Conservation (phyloP, 495 filamentous ascomycete genomes). For the Barbatosphaeria neglecta region DNA sequence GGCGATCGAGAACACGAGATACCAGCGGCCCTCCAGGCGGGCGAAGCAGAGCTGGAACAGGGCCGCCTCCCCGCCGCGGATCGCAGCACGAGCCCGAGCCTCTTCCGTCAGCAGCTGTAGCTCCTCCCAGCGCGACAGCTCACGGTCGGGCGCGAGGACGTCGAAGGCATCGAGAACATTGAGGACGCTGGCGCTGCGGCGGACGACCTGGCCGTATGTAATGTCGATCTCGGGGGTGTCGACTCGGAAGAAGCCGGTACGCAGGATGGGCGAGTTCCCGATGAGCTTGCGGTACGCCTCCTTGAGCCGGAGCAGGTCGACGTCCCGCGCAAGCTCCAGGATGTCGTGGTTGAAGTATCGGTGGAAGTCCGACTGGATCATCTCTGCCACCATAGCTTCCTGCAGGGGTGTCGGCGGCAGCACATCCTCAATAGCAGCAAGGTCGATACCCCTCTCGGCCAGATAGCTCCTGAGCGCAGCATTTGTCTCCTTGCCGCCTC, state of each 20-base stretch:
- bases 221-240: slow-evolving; percentile 40
- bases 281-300: slow-evolving; percentile 49
- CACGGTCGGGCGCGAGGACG: slow-evolving; percentile 2
- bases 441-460: slow-evolving; percentile 1
- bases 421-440: slow-evolving; percentile 34
- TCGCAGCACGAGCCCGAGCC: slow-evolving; percentile 17
- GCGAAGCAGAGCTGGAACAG: slow-evolving; percentile 33
- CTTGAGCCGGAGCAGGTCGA: slow-evolving; percentile 42
- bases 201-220: slow-evolving; percentile 57
- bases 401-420: slow-evolving; percentile 64
- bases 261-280: slow-evolving; percentile 52
- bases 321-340: slow-evolving; percentile 35
- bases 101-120: slow-evolving; percentile 13
- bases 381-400: slow-evolving; percentile 70
- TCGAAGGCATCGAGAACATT: no score
- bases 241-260: slow-evolving; percentile 58
- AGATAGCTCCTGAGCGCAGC: slow-evolving; percentile 4
- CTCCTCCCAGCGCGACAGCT: slow-evolving; percentile 10
- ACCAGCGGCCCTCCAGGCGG: slow-evolving; percentile 18
- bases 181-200: slow-evolving; percentile 11
- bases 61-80: slow-evolving; percentile 8
- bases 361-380: slow-evolving; percentile 50
- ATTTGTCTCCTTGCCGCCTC: no score
- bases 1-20: slow-evolving; percentile 58
- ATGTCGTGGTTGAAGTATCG: slow-evolving; percentile 75